Base-by-base conservation (phyloP, 2,329 filamentous ascomycete species). In the Calonectria hongkongensis region DNA sequence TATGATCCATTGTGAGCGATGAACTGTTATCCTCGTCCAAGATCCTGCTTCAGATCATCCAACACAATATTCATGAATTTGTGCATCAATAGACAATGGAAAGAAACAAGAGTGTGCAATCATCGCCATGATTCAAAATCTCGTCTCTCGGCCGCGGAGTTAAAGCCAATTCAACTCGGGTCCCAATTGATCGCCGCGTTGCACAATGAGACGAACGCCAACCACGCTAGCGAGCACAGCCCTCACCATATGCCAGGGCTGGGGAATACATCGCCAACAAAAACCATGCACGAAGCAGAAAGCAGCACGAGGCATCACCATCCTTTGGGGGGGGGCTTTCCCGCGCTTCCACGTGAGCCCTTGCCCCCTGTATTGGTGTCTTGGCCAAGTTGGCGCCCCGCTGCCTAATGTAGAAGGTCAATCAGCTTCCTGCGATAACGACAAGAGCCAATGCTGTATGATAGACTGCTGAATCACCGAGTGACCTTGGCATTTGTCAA, bases 401-500 rank as follows among this genome's bases (percentile, higher is more conserved):
- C 54, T 27, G 36, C 54, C 54, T 8, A 60, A 60, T 41, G 54
- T 10, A 60, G 54, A 60, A 60, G 54, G 54, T 60, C 54, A 60
- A 60, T 25, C 54, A 41, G 41, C 25, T 21, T 18, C 41, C 39
- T 18, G 54, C 21, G 54, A 60, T 60, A 60, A 41, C 54, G n/a
- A 60, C 25, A n/a, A 41, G 33, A 39, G 30, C 36, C 39, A 48
- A 54, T 54, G 30, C 21, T 62, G 28, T 12, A 18, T 4, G 12
- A n/a, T 39, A 18, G 54, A 39, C 54, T 41, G 7, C 25, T 21
- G 30, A 60, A 60, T 60, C n/a, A 27, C 36, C 36, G 39, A 41
- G 13, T 16, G 54, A 60, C 54, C 54, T 60, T 60, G 54, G 54
- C 54, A 60, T 60, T 60, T 60, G 54, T 60, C 33, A 60, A 10